Percentiles rank a stretch among this genome's conserved stretches.
Evolutionary conservation across 257 asterid genomes (phyloP).

Genomic region (Eustoma russellianum): DNA sequence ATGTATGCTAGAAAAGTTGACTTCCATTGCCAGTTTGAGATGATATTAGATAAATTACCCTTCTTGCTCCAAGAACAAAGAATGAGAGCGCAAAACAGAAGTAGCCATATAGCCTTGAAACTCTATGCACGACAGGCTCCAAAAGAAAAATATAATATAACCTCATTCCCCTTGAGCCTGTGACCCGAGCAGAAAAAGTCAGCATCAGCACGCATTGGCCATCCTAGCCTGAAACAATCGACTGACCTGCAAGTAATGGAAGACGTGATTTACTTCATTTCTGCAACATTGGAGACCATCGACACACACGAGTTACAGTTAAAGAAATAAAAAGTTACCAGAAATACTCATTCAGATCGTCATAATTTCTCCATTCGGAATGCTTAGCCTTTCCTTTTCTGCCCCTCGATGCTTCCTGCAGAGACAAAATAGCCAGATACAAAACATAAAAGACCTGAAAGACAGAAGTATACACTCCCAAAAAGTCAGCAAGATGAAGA

Average conservation of each 20-base stretch:
- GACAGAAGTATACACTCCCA: conserved; percentile 2
- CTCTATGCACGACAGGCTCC: no score
- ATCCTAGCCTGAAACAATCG: conserved; percentile 77
- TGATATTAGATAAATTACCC: no score
- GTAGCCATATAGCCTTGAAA: no score
- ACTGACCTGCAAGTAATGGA: conserved; percentile 62
- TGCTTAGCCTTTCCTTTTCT: conserved; percentile 59
- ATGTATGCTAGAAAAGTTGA: no score
- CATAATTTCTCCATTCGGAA: conserved; percentile 91
- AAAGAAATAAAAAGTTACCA: conserved; percentile 34
- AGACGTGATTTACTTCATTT: conserved; percentile 12
- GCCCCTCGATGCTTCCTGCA: conserved; percentile 70
- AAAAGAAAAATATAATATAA: conserved; percentile 6
- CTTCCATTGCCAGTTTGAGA: no score
- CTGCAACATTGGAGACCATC: not conserved
- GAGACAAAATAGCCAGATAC: conserved; percentile 9
- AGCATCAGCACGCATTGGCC: conserved; percentile 99
- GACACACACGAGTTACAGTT: not conserved
- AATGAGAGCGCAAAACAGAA: conserved; percentile 1
- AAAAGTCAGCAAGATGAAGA: conserved; percentile 8
- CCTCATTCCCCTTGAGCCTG: conserved; percentile 40
- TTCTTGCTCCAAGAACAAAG: no score
- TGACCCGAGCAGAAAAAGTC: conserved; percentile 65
- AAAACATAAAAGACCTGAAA: not conserved
- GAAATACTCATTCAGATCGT: conserved; percentile 91